Conservation (phyloP, 2,329 filamentous ascomycete genomes). For the Bipolaris victoriae region DNA sequence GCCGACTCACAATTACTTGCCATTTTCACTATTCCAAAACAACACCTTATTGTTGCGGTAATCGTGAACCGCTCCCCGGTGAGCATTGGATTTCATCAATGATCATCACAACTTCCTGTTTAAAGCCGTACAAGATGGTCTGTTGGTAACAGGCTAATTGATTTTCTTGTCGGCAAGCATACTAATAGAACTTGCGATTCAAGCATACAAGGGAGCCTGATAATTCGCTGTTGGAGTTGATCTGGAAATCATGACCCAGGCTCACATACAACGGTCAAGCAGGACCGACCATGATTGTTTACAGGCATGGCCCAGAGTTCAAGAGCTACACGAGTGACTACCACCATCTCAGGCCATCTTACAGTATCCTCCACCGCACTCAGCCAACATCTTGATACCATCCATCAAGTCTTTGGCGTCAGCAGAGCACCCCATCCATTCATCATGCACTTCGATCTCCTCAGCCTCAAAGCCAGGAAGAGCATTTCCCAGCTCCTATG, state of each 20-base stretch:
- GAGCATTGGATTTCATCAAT: neutral
- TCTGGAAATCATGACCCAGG: constrained; percentile 2
- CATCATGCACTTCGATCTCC: constrained; percentile 35
- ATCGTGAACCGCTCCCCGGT: neutral
- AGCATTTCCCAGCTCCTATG: constrained; percentile 39
- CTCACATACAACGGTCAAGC: constrained; percentile 1
- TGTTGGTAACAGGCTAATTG: too few relatives aligned
- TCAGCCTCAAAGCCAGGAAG: constrained; percentile 38
- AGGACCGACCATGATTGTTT: constrained; percentile 16
- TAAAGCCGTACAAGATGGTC: too few relatives aligned
- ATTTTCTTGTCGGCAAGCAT: neutral
- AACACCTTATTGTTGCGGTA: neutral
- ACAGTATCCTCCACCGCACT: neutral
- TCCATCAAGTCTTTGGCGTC: neutral
- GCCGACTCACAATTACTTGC: neutral
- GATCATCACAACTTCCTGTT: neutral
- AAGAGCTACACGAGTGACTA: constrained; percentile 3
- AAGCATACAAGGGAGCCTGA: too few relatives aligned
- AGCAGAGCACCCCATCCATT: constrained; percentile 15
- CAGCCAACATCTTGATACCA: neutral
- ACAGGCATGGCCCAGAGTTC: constrained; percentile 16
- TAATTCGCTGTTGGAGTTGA: neutral
- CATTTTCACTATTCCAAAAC: neutral
- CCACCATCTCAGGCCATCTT: neutral
- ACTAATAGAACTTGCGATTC: too few relatives aligned